These are phyloP conservation scores for Monosporascus sp. DNA, from an alignment of 2,329 filamentous ascomycete species.

Conservation along the genomic window DNA sequence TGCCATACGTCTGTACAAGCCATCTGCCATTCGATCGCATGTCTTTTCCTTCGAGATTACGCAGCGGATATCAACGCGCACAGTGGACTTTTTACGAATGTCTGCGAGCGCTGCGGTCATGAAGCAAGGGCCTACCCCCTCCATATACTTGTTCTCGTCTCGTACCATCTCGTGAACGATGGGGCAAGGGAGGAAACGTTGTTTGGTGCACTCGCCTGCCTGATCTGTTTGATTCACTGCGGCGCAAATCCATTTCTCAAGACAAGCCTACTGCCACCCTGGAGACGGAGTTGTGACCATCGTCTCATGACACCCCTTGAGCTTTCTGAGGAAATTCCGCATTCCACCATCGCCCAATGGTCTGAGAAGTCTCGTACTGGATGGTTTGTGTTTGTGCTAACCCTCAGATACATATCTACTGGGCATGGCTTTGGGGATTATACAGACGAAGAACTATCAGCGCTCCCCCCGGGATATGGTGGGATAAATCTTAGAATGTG, in stretches of 20 bases:
- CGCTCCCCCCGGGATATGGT: not conserved
- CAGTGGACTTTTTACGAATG: conserved; percentile 18
- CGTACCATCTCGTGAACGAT: conserved; percentile 26
- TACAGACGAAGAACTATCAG: not conserved
- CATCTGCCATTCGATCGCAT: conserved; percentile 29
- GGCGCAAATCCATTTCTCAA: conserved; percentile 20
- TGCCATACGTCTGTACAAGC: conserved; percentile 37
- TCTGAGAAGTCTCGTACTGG: not conserved
- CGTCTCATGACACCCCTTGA: not conserved
- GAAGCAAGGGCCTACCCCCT: conserved; percentile 29
- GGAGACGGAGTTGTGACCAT: not conserved
- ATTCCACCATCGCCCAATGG: not conserved
- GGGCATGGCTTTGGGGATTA: not conserved
- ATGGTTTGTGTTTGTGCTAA: not conserved
- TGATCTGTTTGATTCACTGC: conserved; percentile 26
- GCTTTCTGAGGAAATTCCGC: not conserved
- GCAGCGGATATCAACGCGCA: conserved; percentile 9
- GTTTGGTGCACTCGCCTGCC: conserved; percentile 32
- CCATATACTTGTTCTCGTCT: conserved; percentile 31
- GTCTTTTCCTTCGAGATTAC: conserved; percentile 11
- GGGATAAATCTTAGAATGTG: not conserved
- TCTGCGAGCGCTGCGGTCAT: conserved; percentile 22
- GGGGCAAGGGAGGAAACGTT: conserved; percentile 31
- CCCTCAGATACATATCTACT: not conserved
- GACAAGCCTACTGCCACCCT: not conserved